phyloP scores from a whole-genome alignment of 306 rosid genomes.

The Cyamopsis tetragonoloba region DNA sequence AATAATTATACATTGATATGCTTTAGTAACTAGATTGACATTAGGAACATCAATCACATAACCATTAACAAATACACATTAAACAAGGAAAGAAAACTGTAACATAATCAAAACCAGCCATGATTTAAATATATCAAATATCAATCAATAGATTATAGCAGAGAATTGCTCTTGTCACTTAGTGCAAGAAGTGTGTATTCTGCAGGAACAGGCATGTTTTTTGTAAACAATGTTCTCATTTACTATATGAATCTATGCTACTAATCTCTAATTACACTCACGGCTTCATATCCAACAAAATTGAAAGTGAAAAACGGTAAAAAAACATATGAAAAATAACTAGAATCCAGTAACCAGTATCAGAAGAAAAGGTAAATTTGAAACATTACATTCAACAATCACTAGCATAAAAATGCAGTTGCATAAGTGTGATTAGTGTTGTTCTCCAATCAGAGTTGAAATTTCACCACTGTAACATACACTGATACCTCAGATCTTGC shows the following conservation, averaged over 20 bases:
- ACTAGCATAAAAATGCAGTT: no score
- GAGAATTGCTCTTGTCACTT: background rate
- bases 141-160: background rate
- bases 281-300: background rate
- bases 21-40: no score
- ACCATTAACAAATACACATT: background rate
- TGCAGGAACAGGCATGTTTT: background rate
- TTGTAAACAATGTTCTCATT: background rate
- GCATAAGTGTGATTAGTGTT: no score
- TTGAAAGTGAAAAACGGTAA: background rate
- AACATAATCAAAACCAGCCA: background rate
- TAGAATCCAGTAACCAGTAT: background rate
- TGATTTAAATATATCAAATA: background rate
- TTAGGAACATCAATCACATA: background rate
- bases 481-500: no score
- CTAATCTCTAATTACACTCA: no score
- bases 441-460: no score
- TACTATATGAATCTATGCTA: background rate
- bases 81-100: background rate
- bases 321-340: background rate
- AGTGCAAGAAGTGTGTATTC: background rate
- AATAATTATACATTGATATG: no score
- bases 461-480: no score
- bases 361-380: background rate
- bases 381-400: constrained; percentile 3